Base-by-base conservation (phyloP, 2,329 filamentous ascomycete genomes). In the Domatiomyces globalis region DNA sequence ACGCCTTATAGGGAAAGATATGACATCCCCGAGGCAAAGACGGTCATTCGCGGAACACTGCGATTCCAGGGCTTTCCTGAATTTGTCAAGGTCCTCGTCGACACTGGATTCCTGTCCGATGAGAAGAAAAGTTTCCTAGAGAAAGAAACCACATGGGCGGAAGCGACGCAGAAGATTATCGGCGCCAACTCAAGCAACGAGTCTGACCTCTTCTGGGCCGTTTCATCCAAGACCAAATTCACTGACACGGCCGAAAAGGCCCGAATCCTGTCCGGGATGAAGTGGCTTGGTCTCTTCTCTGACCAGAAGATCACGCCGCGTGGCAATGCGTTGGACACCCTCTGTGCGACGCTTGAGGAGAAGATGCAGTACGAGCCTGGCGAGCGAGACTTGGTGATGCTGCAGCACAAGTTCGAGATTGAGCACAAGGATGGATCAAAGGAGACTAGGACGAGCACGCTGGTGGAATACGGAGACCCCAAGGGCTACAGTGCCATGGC, bases 51-150 rank as follows among this genome's bases (percentile, higher is more conserved):
- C 49, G 86, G 85, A 56, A 94, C 88, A 27, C 78, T 95, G 36
- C 77, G 90, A 59, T 96, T 92, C 74, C 76, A 80, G 59, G 88
- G 90, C 45, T 95, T 95, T 78, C 88, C 89, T 2, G 80, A 94
- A 67, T 90, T 95, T 69, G 79, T 95, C 72, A 84, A 84, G 66
- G 79, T 83, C 22, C 80, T 96, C 9, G 87, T 94, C 55, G 85
- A 95, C 66, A 85, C 89, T 55, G 88, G 87, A 58, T 95, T 95
- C 79, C 78, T 96, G 46, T 79, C 75, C 51, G 87, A 94, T 53
- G 78, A 80, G 43, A 71, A 78, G 58, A 71, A 79, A 55, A 75
- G 79, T 61, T 78, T 74, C 70, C 77, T 89, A 63, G 49, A 56
- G 19, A 82, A 82, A 64, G 72, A 82, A 25, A 77, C 84, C 49